Base-by-base conservation (phyloP, 108 stramenopile genomes). In the Schizochytrium sp. region DNA sequence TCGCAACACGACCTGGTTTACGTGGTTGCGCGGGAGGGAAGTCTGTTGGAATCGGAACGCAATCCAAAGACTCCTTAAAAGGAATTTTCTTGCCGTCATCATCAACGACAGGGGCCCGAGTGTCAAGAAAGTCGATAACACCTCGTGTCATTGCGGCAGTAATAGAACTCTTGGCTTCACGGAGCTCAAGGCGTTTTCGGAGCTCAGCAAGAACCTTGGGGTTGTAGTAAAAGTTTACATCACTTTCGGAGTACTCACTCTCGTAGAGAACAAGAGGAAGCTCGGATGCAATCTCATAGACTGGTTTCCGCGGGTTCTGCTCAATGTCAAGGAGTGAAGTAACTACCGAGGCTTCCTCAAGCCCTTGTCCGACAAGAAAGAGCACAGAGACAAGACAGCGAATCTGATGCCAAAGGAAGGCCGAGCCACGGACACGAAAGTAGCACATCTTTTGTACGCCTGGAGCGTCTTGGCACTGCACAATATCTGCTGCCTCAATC, bases 401-500 rank as follows among this genome's bases (percentile, higher is more conserved):
- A 72, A 99, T 97, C 93, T 97, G 97, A 92, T 99, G 99, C 99
- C 99, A 99, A 41, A 98, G 91, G 89, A 99, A 99, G 56, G 99
- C 97, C 72, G 96, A 96, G 4, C 98, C 99, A 28, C 90, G 88
- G 57, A 99, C 96, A 92, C 97, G 89, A 42, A 98, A 91, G 89
- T 95, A 96, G 72, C 93, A 95, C 88, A 95, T 91, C 49, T 93
- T 40, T 53, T n/a, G 12, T 8, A 56, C 12, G n/a, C n/a, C 83
- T 4, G 15, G 28, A 12, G 55, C 72, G 28, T 87, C 92, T 58
- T 57, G 7, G 46, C 88, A 64, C 60, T 88, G 89, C 3, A 50
- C 41, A n/a, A 91, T 87, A 3, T 87, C 38, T 7, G 58, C 61
- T 0, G 50, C 15, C 3, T 56, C n/a, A 47, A 89, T 46, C 45